Conservation (phyloP, 2,329 filamentous ascomycete species). For the Penicillium sp. region DNA sequence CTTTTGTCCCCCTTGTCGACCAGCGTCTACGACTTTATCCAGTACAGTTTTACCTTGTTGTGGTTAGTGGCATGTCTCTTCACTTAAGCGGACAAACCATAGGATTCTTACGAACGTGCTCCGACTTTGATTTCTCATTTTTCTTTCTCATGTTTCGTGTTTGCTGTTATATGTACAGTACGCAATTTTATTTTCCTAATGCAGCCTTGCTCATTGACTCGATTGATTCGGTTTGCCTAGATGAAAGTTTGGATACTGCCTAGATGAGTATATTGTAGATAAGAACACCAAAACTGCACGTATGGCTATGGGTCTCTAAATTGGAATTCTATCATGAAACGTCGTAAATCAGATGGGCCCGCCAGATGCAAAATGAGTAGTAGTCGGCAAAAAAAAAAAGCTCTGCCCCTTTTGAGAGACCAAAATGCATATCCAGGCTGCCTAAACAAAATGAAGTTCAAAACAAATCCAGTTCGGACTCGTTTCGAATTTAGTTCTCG, state of each 20-base stretch:
- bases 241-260: neutral
- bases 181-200: conserved; percentile 17
- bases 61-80: conserved; percentile 12
- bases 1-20: conserved; percentile 1
- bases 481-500: conserved; percentile 23
- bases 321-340: conserved; percentile 25
- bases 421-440: neutral
- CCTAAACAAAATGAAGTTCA: conserved; percentile 5
- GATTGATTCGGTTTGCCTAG: neutral
- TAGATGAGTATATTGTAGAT: neutral
- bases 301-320: conserved; percentile 9
- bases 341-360: conserved; percentile 20
- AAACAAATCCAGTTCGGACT: neutral
- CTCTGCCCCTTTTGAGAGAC: neutral
- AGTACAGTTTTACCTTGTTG: conserved; percentile 18
- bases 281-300: neutral
- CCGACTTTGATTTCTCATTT: conserved; percentile 6
- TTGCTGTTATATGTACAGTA: conserved; percentile 22
- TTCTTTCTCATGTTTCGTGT: conserved; percentile 14
- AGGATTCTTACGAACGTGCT: conserved; percentile 17
- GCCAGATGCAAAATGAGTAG: conserved; percentile 17
- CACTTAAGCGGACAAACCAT: conserved; percentile 5
- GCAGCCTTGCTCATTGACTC: conserved; percentile 9
- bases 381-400: neutral
- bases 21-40: conserved; percentile 20